Evolutionary conservation across 768 basidiomycete genomes (phyloP).

Genomic region (Russula sp.): DNA sequence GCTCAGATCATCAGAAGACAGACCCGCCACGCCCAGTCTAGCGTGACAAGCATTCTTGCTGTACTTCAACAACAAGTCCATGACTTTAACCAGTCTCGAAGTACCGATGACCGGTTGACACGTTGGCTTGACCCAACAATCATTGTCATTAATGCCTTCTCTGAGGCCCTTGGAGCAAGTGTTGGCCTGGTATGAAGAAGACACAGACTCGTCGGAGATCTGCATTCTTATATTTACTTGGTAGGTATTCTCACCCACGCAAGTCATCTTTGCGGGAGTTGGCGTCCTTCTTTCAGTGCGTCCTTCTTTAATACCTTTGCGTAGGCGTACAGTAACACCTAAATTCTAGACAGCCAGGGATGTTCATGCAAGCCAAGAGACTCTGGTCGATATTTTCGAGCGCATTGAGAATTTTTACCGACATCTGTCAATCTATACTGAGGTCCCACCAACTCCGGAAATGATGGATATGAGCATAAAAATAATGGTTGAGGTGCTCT

Average conservation of each 20-base stretch:
- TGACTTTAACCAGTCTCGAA: not conserved
- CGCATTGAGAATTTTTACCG: not conserved
- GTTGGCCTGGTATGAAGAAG: not conserved
- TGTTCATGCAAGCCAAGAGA: not conserved
- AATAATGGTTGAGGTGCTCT: not conserved
- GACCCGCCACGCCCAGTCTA: too few relatives aligned
- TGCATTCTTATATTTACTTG: not conserved
- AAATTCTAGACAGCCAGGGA: not conserved
- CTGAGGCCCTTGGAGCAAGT: not conserved
- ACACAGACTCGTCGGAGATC: not conserved
- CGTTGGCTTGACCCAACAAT: not conserved
- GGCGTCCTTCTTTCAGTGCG: not conserved
- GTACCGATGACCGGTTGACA: not conserved
- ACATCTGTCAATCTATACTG: not conserved
- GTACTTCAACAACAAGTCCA: not conserved
- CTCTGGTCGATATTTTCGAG: not conserved
- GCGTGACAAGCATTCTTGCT: too few relatives aligned
- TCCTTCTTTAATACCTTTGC: not conserved
- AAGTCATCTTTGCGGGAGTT: not conserved
- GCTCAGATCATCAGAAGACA: too few relatives aligned
- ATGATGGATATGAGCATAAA: not conserved
- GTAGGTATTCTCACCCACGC: not conserved
- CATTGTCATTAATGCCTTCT: not conserved
- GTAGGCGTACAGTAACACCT: not conserved
- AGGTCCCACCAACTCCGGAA: not conserved